Evolutionary conservation across 495 filamentous ascomycete genomes (phyloP).

Genomic region (Schizothecium vesticola): DNA sequence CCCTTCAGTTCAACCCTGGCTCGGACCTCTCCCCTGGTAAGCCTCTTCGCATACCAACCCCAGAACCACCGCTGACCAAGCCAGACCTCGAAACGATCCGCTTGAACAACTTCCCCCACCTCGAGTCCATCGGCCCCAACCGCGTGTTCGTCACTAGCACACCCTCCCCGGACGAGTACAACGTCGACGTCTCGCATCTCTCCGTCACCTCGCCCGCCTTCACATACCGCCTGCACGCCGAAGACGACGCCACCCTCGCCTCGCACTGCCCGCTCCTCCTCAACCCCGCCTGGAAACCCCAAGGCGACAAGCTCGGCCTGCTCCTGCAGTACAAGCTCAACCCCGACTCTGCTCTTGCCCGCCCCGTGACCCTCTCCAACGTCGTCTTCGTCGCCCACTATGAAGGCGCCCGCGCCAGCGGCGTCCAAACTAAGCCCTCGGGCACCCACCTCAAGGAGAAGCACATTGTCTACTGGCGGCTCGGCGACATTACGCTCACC

Average conservation of each 20-base stretch:
- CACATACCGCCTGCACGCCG: constrained; percentile 88
- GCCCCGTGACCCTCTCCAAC: constrained; percentile 65
- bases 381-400: constrained; percentile 75
- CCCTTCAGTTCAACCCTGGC: constrained; percentile 70
- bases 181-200: constrained; percentile 63
- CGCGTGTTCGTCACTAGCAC: constrained; percentile 75
- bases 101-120: constrained; percentile 81
- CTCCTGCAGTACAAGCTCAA: constrained; percentile 85
- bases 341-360: constrained; percentile 51
- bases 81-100: constrained; percentile 61
- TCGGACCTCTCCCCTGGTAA: constrained; percentile 36
- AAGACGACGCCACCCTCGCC: constrained; percentile 58
- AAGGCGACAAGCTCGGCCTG: constrained; percentile 74
- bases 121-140: constrained; percentile 94
- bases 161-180: constrained; percentile 71
- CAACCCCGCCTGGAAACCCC: constrained; percentile 75
- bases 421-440: constrained; percentile 66
- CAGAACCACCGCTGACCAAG: constrained; percentile 8
- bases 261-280: constrained; percentile 63
- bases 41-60: background rate
- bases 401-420: constrained; percentile 59
- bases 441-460: constrained; percentile 83
- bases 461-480: constrained; percentile 80
- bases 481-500: constrained; percentile 72
- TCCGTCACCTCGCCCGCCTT: constrained; percentile 76